These are phyloP conservation scores for Metarhizium anisopliae DNA, from an alignment of 2,329 filamentous ascomycete genomes.

Conservation along the genomic window DNA sequence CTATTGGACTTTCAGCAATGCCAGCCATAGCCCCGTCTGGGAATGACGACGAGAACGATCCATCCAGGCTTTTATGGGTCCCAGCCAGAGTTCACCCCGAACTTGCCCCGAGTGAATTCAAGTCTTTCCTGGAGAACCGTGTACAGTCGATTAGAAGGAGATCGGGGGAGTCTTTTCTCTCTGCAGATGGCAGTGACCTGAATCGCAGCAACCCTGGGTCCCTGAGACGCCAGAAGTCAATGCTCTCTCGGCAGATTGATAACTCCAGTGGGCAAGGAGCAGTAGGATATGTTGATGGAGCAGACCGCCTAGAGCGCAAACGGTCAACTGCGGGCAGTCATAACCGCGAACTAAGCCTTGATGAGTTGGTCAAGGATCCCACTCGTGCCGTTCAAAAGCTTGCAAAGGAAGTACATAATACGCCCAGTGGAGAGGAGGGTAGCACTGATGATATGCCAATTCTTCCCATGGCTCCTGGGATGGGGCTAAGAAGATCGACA, in stretches of 20 bases:
- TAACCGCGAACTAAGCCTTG: constrained; percentile 59
- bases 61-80: constrained; percentile 88
- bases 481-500: constrained; percentile 80
- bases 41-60: constrained; percentile 76
- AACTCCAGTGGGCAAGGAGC: constrained; percentile 49
- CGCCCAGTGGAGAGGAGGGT: constrained; percentile 32
- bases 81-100: constrained; percentile 91
- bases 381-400: constrained; percentile 62
- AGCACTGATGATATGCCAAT: constrained; percentile 72
- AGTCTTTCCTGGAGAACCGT: constrained; percentile 88
- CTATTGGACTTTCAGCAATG: constrained; percentile 58
- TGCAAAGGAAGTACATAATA: constrained; percentile 43
- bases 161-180: constrained; percentile 63
- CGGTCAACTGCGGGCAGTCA: constrained; percentile 50
- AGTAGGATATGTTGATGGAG: constrained; percentile 71
- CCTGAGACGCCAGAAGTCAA: constrained; percentile 82
- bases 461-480: constrained; percentile 66
- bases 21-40: constrained; percentile 63
- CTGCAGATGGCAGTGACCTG: constrained; percentile 38
- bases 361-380: constrained; percentile 76
- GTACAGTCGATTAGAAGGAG: constrained; percentile 82
- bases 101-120: constrained; percentile 91
- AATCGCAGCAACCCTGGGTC: constrained; percentile 46
- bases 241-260: constrained; percentile 88
- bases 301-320: constrained; percentile 68